Conservation (phyloP, 2,329 filamentous ascomycete genomes). For the Colletotrichum sp. region DNA sequence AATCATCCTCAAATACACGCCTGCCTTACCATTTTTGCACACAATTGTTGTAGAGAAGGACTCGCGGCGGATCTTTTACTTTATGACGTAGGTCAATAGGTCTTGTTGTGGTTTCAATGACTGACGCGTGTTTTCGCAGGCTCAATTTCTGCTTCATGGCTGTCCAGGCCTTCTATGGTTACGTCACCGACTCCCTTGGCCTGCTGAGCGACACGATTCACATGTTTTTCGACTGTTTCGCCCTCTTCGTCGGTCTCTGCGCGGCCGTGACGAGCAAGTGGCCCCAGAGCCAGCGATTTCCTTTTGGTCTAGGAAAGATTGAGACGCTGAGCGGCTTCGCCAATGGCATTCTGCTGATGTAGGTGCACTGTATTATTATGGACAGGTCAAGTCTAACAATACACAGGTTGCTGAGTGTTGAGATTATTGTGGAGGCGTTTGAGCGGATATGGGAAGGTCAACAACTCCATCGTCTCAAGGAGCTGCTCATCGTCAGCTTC, state of each 20-base stretch:
- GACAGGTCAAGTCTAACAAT: background rate
- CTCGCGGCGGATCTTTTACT: conserved; percentile 95
- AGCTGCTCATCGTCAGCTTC: conserved; percentile 87
- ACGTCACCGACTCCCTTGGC: conserved; percentile 89
- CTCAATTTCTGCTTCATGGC: conserved; percentile 96
- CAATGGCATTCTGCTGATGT: conserved; percentile 95
- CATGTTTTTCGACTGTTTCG: conserved; percentile 99
- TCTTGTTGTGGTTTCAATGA: background rate
- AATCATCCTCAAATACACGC: conserved; percentile 72
- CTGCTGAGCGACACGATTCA: conserved; percentile 98
- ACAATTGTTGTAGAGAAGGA: conserved; percentile 90
- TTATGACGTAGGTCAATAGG: conserved; percentile 73
- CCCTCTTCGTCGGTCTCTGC: conserved; percentile 86
- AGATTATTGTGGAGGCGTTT: conserved; percentile 94
- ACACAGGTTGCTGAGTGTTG: conserved; percentile 83
- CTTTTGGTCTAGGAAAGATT: conserved; percentile 96
- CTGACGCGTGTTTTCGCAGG: conserved; percentile 48
- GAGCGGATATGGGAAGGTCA: conserved; percentile 85
- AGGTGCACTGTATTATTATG: conserved; percentile 31
- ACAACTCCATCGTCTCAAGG: conserved; percentile 81
- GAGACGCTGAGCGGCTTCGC: conserved; percentile 96
- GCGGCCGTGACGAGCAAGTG: conserved; percentile 97
- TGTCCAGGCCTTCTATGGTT: conserved; percentile 93
- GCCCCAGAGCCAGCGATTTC: conserved; percentile 87
- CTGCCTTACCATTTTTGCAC: conserved; percentile 78